Percentiles rank a stretch among this genome's conserved stretches.
phyloP scores from a whole-genome alignment of 306 rosid genomes.

The Rosa lucieae region DNA sequence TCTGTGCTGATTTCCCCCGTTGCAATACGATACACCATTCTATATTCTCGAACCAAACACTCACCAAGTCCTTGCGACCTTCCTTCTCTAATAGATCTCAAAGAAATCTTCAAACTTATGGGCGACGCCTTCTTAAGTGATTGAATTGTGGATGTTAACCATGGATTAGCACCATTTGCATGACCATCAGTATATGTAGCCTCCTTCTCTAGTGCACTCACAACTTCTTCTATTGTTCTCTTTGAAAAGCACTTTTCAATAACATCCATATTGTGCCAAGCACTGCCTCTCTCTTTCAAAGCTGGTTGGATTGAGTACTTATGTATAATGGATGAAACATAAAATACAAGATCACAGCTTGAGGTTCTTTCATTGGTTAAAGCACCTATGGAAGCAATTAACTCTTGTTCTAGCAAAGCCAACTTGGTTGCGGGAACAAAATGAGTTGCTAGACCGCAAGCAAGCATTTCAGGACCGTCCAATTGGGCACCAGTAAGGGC shows the following conservation, averaged over 20 bases:
- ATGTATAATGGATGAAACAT: constrained; percentile 36
- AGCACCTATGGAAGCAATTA: constrained; percentile 36
- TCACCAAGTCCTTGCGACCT: constrained; percentile 66
- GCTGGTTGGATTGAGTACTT: constrained; percentile 50
- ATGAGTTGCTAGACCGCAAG: constrained; percentile 83
- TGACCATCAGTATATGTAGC: background rate
- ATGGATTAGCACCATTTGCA: constrained; percentile 4
- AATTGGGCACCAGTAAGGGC: constrained; percentile 68
- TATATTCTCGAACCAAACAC: constrained; percentile 67
- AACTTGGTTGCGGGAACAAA: constrained; percentile 51
- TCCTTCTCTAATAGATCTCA: constrained; percentile 80
- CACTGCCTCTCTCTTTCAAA: constrained; percentile 47
- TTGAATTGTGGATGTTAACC: constrained; percentile 58
- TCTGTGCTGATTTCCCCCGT: constrained; percentile 71
- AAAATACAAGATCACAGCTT: constrained; percentile 45
- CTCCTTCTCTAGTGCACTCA: constrained; percentile 57
- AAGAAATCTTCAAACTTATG: constrained; percentile 64
- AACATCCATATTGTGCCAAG: constrained; percentile 52
- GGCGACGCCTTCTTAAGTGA: constrained; percentile 76
- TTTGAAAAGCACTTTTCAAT: constrained; percentile 75
- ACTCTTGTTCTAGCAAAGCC: constrained; percentile 56
- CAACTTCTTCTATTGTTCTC: constrained; percentile 65
- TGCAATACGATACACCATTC: constrained; percentile 64
- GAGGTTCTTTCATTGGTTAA: constrained; percentile 12
- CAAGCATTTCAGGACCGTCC: constrained; percentile 82